Conservation (phyloP, 2,329 filamentous ascomycete species). For the Beauveria rudraprayagi region DNA sequence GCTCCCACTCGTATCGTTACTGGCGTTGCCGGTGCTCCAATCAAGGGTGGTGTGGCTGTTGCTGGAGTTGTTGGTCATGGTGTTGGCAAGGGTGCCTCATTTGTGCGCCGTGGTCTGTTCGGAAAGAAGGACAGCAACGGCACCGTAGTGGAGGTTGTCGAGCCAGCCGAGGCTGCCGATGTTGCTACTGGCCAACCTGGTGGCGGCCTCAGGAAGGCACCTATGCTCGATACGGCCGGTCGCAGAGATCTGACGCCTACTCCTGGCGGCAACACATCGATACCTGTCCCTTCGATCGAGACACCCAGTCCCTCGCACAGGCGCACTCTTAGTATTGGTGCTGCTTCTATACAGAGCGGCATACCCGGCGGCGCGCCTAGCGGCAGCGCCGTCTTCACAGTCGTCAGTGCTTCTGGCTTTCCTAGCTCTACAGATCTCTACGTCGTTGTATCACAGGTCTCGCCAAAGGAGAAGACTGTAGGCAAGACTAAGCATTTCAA, state of each 20-base stretch:
- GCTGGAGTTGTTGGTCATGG: conserved; percentile 64
- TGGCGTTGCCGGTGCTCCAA: conserved; percentile 73
- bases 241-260: conserved; percentile 17
- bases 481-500: conserved; percentile 93
- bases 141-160: conserved; percentile 32
- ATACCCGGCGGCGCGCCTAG: conserved; percentile 52
- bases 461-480: conserved; percentile 66
- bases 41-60: conserved; percentile 82
- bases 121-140: conserved; percentile 54
- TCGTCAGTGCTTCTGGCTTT: conserved; percentile 73
- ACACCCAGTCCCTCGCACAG: conserved; percentile 26
- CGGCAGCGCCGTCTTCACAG: conserved; percentile 71
- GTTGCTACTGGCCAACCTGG: conserved; percentile 21
- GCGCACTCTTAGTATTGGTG: conserved; percentile 52
- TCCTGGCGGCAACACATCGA: conserved; percentile 10
- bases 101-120: conserved; percentile 78
- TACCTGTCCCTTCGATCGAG: conserved; percentile 8
- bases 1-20: conserved; percentile 81
- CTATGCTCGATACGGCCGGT: conserved; percentile 27
- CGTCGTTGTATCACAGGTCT: conserved; percentile 60
- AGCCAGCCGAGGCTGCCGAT: conserved; percentile 17
- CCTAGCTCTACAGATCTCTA: conserved; percentile 72
- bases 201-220: conserved; percentile 34
- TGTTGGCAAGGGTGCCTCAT: conserved; percentile 83
- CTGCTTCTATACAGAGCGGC: conserved; percentile 59